A percentile compares a stretch with the other conserved stretches of the same genome.
Conservation (phyloP, 2,329 filamentous ascomycete species). For the Mycocentrospora acerina region DNA sequence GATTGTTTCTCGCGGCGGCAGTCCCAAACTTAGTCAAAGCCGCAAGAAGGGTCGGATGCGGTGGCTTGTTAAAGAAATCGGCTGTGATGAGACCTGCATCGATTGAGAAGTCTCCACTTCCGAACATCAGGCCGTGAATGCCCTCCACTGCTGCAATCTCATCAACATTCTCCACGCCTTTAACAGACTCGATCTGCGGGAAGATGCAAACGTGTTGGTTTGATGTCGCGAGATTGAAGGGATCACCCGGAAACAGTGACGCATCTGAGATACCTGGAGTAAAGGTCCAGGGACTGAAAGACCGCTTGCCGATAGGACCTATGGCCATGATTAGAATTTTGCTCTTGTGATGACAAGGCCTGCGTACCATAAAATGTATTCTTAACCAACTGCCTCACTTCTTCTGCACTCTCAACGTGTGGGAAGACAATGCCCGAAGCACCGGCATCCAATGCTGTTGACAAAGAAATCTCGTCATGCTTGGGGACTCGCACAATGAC, state of each 20-base stretch:
- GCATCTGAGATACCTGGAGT: conserved; percentile 19
- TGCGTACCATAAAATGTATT: conserved; percentile 21
- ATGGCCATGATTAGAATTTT: not conserved
- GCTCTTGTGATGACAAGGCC: too few relatives aligned
- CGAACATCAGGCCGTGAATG: conserved; percentile 29
- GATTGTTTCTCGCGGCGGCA: conserved; percentile 21
- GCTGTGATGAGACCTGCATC: conserved; percentile 23
- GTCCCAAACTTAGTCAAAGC: conserved; percentile 22
- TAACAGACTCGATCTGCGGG: conserved; percentile 28
- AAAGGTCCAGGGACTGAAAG: conserved; percentile 29
- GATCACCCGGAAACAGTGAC: conserved; percentile 24
- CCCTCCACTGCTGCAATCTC: conserved; percentile 30
- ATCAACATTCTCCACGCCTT: conserved; percentile 27
- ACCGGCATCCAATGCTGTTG: conserved; percentile 27
- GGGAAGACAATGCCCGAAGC: conserved; percentile 27
- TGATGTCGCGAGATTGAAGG: conserved; percentile 23
- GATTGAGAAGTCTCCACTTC: conserved; percentile 27
- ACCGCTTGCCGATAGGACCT: conserved; percentile 23
- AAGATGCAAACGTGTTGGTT: conserved; percentile 31
- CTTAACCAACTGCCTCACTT: conserved; percentile 26
- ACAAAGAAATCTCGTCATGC: conserved; percentile 23
- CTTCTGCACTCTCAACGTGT: conserved; percentile 23
- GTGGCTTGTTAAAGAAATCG: conserved; percentile 13
- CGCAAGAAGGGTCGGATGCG: conserved; percentile 18
- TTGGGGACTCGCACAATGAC: conserved; percentile 28